Conservation (phyloP, 2,329 filamentous ascomycete genomes). For the Chalaropsis ovoidea region DNA sequence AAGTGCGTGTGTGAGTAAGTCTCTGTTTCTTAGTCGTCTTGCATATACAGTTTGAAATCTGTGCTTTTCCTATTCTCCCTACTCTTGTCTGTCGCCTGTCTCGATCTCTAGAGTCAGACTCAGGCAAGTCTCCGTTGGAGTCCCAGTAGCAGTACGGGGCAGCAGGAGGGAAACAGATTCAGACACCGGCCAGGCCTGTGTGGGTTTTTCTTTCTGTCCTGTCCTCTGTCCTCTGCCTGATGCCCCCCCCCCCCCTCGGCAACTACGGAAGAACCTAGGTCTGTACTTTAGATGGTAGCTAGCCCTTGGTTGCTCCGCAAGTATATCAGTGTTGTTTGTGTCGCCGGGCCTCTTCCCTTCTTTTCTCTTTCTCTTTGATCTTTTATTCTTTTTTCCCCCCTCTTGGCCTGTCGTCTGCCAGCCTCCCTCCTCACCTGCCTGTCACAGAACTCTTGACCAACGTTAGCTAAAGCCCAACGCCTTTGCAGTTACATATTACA, state of each 20-base stretch:
- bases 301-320: constrained; percentile 1
- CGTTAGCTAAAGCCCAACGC: constrained; percentile 3
- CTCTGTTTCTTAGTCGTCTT: constrained; percentile 3
- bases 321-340: constrained; percentile 10
- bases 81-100: constrained; percentile 14
- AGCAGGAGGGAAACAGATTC: background rate
- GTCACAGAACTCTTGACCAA: constrained; percentile 6
- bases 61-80: constrained; percentile 7
- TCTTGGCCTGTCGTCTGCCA: background rate
- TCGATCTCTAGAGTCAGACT: constrained; percentile 13
- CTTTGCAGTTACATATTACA: background rate
- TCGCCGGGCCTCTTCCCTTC: background rate
- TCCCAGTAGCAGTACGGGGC: background rate
- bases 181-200: background rate
- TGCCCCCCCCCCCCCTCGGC: background rate
- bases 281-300: constrained; percentile 1
- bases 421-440: background rate
- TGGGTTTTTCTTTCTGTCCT: background rate
- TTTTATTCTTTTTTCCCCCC: background rate
- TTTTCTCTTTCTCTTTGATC: background rate
- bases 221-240: background rate
- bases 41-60: constrained; percentile 10
- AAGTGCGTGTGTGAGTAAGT: background rate
- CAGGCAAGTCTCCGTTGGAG: constrained; percentile 3
- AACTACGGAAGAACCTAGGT: background rate